phyloP scores from a whole-genome alignment of 352 stramenopile species.

The Phytophthora sojae region DNA sequence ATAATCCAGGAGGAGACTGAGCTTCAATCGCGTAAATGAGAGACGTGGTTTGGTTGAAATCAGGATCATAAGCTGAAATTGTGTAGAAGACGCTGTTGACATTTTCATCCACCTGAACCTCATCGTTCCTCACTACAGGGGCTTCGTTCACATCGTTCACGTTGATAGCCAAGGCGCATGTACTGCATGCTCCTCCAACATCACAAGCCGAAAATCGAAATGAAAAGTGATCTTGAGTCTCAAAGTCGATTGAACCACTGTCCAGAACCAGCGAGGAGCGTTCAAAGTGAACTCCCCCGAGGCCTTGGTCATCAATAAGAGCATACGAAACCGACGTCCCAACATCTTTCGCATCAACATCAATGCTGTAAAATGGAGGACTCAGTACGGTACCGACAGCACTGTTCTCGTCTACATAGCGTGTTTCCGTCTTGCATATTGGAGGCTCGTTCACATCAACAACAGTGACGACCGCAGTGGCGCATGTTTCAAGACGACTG shows the following conservation, averaged over 20 bases:
- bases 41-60: slow-evolving; percentile 37
- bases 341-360: slow-evolving; percentile 20
- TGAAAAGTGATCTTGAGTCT: slow-evolving; percentile 13
- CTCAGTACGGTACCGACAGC: slow-evolving; percentile 14
- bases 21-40: slow-evolving; percentile 54
- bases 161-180: slow-evolving; percentile 22
- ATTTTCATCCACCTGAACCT: slow-evolving; percentile 47
- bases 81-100: slow-evolving; percentile 41
- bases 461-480: slow-evolving; percentile 11
- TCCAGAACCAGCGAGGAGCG: slow-evolving; percentile 16
- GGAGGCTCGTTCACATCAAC: slow-evolving; percentile 35
- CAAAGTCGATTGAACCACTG: slow-evolving; percentile 17
- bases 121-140: slow-evolving; percentile 22
- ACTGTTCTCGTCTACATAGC: slow-evolving; percentile 34
- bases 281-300: slow-evolving; percentile 25
- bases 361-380: slow-evolving; percentile 17
- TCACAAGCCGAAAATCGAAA: slow-evolving; percentile 34
- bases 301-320: slow-evolving; percentile 10
- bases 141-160: slow-evolving; percentile 34
- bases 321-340: slow-evolving; percentile 4
- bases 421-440: slow-evolving; percentile 17
- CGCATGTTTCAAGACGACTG: slow-evolving; percentile 9
- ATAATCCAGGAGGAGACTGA: slow-evolving; percentile 48
- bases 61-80: slow-evolving; percentile 46
- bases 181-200: slow-evolving; percentile 8